Conservation (phyloP, 805 yeast species). For the Lipomyces chichibuensis region DNA sequence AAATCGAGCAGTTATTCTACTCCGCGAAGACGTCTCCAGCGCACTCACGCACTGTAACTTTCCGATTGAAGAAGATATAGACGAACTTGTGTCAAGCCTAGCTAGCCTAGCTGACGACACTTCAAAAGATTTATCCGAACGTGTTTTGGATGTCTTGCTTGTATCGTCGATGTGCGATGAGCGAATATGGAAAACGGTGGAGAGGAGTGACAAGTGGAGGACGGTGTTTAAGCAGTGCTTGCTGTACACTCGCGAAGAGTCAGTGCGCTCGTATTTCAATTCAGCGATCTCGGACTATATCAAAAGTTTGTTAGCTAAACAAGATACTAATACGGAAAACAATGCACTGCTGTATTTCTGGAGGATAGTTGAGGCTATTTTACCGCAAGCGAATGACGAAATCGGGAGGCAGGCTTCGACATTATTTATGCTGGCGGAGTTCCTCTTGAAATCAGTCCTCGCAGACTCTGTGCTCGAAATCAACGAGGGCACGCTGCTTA, state of each 20-base stretch:
- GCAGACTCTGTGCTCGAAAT: conserved; percentile 2
- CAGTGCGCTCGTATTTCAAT: conserved; percentile 16
- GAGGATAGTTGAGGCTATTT: conserved; percentile 5
- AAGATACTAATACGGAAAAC: background rate
- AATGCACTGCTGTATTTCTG: conserved; percentile 19
- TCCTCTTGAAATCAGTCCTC: conserved; percentile 9
- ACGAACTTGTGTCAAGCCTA: conserved; percentile 8
- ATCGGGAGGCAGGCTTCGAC: background rate
- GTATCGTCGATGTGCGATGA: conserved; percentile 8
- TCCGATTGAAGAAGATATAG: background rate
- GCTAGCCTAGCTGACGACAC: conserved; percentile 10
- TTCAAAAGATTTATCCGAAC: conserved; percentile 6
- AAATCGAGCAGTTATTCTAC: conserved; percentile 5
- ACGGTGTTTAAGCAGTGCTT: conserved; percentile 8
- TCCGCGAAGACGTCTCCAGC: conserved; percentile 9
- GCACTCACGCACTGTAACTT: conserved; percentile 1
- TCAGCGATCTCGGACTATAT: conserved; percentile 13
- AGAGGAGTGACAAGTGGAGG: conserved; percentile 7
- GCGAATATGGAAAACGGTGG: conserved; percentile 12
- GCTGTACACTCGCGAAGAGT: conserved; percentile 1
- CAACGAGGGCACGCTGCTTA: conserved; percentile 7
- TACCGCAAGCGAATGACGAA: conserved; percentile 12
- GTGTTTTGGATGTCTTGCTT: conserved; percentile 19
- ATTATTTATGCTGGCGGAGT: conserved; percentile 17
- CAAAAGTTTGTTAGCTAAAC: background rate